phyloP scores from a whole-genome alignment of 2,329 filamentous ascomycete genomes.

The Teratosphaeria gauchensis region DNA sequence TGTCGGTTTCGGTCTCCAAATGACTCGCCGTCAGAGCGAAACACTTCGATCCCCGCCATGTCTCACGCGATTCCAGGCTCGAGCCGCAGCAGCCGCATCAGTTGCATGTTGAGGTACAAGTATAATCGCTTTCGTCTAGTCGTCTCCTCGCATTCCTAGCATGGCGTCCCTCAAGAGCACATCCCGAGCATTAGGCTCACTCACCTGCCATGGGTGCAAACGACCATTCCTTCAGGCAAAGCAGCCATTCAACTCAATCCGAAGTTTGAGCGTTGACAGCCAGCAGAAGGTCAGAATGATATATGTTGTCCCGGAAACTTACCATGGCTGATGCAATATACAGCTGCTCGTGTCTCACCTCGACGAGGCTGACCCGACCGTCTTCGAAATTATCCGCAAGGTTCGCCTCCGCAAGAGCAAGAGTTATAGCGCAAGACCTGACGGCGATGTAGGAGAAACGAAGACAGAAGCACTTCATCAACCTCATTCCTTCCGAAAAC shows the following conservation, averaged over 20 bases:
- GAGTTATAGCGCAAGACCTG: conserved; percentile 2
- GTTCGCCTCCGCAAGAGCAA: conserved; percentile 36
- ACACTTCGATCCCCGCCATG: not conserved
- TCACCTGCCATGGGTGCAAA: conserved; percentile 22
- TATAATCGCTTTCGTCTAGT: not conserved
- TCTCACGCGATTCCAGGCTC: not conserved
- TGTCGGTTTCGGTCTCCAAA: not conserved
- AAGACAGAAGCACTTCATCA: conserved; percentile 96
- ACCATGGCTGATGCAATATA: conserved; percentile 4
- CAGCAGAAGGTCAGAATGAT: conserved; percentile 37
- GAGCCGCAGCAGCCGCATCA: not conserved
- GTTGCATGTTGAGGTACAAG: not conserved
- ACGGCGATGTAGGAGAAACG: conserved; percentile 60
- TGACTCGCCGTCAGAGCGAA: not conserved
- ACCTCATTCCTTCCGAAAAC: conserved; percentile 91
- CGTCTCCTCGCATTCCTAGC: conserved; percentile 1
- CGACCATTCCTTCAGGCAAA: conserved; percentile 21
- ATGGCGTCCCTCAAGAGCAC: conserved; percentile 35
- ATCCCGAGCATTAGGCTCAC: conserved; percentile 30
- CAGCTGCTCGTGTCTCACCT: conserved; percentile 73
- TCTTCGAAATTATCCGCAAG: conserved; percentile 86
- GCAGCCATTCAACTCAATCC: conserved; percentile 23
- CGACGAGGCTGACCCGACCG: conserved; percentile 72
- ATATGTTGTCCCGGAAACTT: not conserved
- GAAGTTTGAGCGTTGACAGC: conserved; percentile 35